Evolutionary conservation across 805 yeast genomes (phyloP), one percentile per base, ranked within the genome.

Genomic region (Wickerhamiella siamensis): DNA sequence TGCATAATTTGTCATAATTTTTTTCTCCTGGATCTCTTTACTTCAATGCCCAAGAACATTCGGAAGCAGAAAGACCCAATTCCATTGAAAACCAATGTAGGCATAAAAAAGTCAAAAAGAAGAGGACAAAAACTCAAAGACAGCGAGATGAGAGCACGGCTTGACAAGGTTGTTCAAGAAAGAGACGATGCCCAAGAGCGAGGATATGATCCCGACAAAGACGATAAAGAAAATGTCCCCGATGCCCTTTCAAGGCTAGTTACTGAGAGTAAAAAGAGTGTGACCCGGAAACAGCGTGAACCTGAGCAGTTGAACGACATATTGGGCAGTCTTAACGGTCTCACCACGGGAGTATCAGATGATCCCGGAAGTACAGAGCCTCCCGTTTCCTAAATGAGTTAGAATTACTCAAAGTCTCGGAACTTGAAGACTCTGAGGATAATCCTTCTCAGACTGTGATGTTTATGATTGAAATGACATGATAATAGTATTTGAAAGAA

Each of bases 31-130:
- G n/a, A n/a, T n/a, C n/a, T n/a, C n/a, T n/a, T n/a, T n/a, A n/a
- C n/a, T n/a, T n/a, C n/a, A n/a, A n/a, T n/a, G n/a, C n/a, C n/a
- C n/a, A n/a, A n/a, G n/a, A n/a, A n/a, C n/a, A n/a, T 26, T 9
- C 47, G 41, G 36, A 24, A 38, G 27, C 19, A 18, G 24, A 33
- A 39, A 36, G 47, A 44, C 29, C 37, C 34, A 15, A 17, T 22
- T 10, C 33, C 43, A 19, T 19, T 35, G 31, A n/a, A 3, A n/a
- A 19, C 19, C 12, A 37, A 27, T 14, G n/a, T 12, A 19, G 24
- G n/a, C 4, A 19, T 27, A 10, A 18, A 10, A 10, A 31, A 18
- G 31, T 15, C 33, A 4, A 18, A 31, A 14, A 31, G 32, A n/a
- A 16, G 29, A n/a, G n/a, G 34, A 14, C 35, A 38, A 15, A 38